Base-by-base conservation (phyloP, 2,329 filamentous ascomycete species). In the Cytospora schulzeri region DNA sequence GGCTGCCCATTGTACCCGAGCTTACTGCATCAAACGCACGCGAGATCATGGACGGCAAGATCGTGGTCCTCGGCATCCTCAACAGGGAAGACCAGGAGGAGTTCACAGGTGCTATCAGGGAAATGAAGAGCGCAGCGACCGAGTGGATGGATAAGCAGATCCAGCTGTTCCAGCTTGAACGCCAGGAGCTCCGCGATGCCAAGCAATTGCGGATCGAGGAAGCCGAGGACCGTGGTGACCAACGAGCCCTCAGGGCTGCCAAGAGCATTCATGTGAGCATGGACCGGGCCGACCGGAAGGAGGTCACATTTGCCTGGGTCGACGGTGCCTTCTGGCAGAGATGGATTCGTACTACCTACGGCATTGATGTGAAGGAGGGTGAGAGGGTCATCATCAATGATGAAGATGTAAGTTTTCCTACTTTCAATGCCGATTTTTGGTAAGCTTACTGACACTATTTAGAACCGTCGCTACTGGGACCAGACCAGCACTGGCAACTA, bases 91-190 rank as follows among this genome's bases (percentile, higher is more conserved):
- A 93, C 66, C 82, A 89, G 45, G 91, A 94, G 64, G 88, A 92
- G 41, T 97, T 97, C 75, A 80, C 87, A 58, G 83, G 84, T 63
- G 91, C 91, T 29, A 91, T 91, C 75, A 88, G 90, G 38, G 96
- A 99, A 78, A 88, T 99, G 79, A 98, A 98, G 85, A 94, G 90
- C 69, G 95, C 95, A 1, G 95, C 95, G 11, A 85, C 93, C 66
- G 95, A 98, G 76, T 99, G 95, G 93, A 97, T 98, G 86, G 94
- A 98, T 76, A 95, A 96, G 79, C 92, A 97, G 77, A 90, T 92
- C 22, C 89, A 94, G 70, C 84, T 92, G 48, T 97, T 97, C 82
- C 92, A 97, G 75, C 86, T 96, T 19, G 94, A 98, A 78, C 85
- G 94, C 64, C 92, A 97, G 79, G 95, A 97, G 76, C 83, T 97